Evolutionary conservation across 2,329 filamentous ascomycete species (phyloP).

Genomic region (Fusarium sp.): DNA sequence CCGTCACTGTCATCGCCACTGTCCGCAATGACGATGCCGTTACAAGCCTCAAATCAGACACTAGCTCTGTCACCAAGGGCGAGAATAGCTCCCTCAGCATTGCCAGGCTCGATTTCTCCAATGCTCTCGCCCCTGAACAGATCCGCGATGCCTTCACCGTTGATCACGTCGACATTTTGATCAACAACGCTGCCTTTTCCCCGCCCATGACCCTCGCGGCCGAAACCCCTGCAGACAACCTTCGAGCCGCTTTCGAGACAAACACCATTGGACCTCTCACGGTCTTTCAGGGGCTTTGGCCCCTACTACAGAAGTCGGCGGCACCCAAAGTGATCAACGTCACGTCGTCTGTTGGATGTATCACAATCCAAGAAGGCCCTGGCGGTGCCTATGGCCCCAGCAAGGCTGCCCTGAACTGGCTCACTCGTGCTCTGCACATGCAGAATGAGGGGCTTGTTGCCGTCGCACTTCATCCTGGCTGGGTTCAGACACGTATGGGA

Average conservation of each 20-base stretch:
- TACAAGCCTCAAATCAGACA: conserved; percentile 27
- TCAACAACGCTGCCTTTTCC: conserved; percentile 61
- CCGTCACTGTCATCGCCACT: conserved; percentile 59
- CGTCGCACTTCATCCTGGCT: conserved; percentile 52
- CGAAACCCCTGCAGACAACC: conserved; percentile 45
- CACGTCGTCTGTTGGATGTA: conserved; percentile 49
- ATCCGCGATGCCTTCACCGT: conserved; percentile 45
- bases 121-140: conserved; percentile 35
- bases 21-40: conserved; percentile 45
- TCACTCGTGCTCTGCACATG: conserved; percentile 43
- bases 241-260: conserved; percentile 53
- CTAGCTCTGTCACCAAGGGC: conserved; percentile 37
- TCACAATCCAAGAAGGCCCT: conserved; percentile 46
- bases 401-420: conserved; percentile 50
- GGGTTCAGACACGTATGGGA: conserved; percentile 49
- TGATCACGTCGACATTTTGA: conserved; percentile 58
- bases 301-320: conserved; percentile 47
- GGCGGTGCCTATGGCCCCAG: conserved; percentile 50
- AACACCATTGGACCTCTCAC: conserved; percentile 56
- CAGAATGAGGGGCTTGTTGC: conserved; percentile 43
- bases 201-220: conserved; percentile 43
- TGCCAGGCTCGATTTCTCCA: conserved; percentile 51
- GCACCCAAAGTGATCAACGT: conserved; percentile 50
- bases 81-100: conserved; percentile 46
- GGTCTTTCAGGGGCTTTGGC: conserved; percentile 44